Conservation (phyloP, 805 yeast species). For the Myxozyma melibiosi region DNA sequence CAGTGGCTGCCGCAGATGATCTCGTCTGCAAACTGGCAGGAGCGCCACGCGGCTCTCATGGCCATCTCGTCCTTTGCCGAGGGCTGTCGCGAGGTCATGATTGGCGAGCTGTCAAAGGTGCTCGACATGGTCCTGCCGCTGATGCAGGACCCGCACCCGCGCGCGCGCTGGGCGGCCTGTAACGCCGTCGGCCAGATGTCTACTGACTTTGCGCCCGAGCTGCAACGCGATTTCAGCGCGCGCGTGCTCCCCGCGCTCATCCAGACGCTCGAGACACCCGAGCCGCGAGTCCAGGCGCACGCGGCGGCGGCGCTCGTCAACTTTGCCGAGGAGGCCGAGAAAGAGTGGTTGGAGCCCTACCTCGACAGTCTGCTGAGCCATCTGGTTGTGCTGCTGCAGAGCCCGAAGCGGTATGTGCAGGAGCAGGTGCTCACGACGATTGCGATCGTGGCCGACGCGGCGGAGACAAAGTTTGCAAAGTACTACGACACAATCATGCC, state of each 20-base stretch:
- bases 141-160: conserved; percentile 82
- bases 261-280: conserved; percentile 69
- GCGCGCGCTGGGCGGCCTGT: conserved; percentile 97
- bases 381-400: conserved; percentile 71
- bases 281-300: conserved; percentile 93
- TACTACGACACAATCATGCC: conserved; percentile 97
- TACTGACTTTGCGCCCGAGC: conserved; percentile 81
- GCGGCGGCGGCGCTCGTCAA: conserved; percentile 98
- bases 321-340: conserved; percentile 87
- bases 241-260: conserved; percentile 85
- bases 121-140: conserved; percentile 83
- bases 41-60: conserved; percentile 95
- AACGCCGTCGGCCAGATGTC: conserved; percentile 96
- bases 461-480: conserved; percentile 81
- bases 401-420: conserved; percentile 90
- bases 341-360: conserved; percentile 88
- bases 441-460: conserved; percentile 96
- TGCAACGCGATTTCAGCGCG: conserved; percentile 79
- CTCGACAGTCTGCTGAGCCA: conserved; percentile 77
- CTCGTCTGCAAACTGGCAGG: conserved; percentile 79
- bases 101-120: conserved; percentile 76
- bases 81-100: conserved; percentile 89
- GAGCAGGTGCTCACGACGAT: conserved; percentile 96
- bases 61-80: conserved; percentile 96
- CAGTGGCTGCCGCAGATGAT: conserved; percentile 85